Evolutionary conservation across 495 filamentous ascomycete species (phyloP), one percentile per base, ranked within the genome.

Genomic region (Pyronema omphalodes): DNA sequence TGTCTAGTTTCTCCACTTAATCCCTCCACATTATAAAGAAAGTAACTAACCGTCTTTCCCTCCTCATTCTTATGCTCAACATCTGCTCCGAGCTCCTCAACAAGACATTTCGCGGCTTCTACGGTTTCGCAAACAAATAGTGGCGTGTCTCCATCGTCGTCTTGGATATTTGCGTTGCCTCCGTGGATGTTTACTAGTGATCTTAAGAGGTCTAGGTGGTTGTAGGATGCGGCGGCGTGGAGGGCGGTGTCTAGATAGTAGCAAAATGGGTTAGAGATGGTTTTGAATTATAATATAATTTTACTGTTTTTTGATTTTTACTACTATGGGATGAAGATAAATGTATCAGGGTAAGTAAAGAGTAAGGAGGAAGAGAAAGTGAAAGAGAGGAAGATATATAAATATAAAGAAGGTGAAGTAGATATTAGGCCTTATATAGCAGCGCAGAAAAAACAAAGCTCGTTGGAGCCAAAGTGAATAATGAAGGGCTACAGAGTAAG

Each of bases 151-250:
- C 79, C 80, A 65, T 96, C 91, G 64, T 88, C 81, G 60, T 95
- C 91, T 51, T 73, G 73, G 41, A 95, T 68, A 62, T 95, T 82
- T 34, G 84, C 77, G 55, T 86, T 69, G 8, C 86, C 86, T 18
- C 81, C 69, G 67, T 84, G 88, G 11, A 84, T 84, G 35, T 73
- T 70, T n/a, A 93, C 75, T 1, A 98, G 77, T 0, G 78, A 68
- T 43, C 81, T 81, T 7, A 95, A 77, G 23, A 96, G 81, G 51
- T 81, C 76, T 35, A 81, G 68, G 58, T 94, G 86, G 62, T 79
- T 81, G 73, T 98, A 98, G 57, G 88, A 95, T 34, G 82, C 77
- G 6, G 89, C 84, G 18, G 91, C 93, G 67, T 98, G 91, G 17
- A 96, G 70, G 17, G 95, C 76, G 12, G 88, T 93, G 71, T 98